These are phyloP conservation scores for Blastobotrys attinorum DNA, from an alignment of 805 yeast species.

Conservation along the genomic window DNA sequence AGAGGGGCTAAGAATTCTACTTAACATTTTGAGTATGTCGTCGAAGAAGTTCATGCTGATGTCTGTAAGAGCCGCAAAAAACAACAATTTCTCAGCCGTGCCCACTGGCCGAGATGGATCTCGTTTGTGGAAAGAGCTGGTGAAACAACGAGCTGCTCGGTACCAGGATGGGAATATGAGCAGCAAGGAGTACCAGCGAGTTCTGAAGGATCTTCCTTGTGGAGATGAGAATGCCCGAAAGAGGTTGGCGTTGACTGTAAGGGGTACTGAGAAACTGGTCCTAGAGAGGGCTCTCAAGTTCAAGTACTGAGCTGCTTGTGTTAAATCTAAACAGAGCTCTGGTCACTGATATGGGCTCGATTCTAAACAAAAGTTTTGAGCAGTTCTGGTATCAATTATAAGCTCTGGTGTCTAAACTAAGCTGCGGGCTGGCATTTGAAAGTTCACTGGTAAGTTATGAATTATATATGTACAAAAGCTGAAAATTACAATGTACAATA, in stretches of 20 bases:
- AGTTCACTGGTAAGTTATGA: no score
- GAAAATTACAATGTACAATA: no score
- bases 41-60: constrained; percentile 12
- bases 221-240: constrained; percentile 9
- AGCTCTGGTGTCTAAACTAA: no score
- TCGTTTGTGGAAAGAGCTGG: constrained; percentile 7
- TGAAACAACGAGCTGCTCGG: constrained; percentile 11
- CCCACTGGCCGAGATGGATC: constrained; percentile 3
- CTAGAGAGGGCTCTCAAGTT: constrained; percentile 16
- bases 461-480: no score
- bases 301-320: background rate
- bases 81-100: constrained; percentile 11
- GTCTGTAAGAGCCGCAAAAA: constrained; percentile 13
- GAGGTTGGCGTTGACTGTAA: constrained; percentile 15
- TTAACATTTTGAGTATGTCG: constrained; percentile 13
- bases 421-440: no score
- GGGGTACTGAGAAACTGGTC: constrained; percentile 28
- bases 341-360: no score
- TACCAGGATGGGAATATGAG: constrained; percentile 19
- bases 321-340: background rate
- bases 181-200: constrained; percentile 18
- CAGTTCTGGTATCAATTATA: no score
- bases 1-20: constrained; percentile 10
- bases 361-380: no score
- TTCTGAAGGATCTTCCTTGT: constrained; percentile 8